Percentiles rank a stretch among this genome's conserved stretches.
Conservation (phyloP, 2,329 filamentous ascomycete genomes). For the Penicillium sp. region DNA sequence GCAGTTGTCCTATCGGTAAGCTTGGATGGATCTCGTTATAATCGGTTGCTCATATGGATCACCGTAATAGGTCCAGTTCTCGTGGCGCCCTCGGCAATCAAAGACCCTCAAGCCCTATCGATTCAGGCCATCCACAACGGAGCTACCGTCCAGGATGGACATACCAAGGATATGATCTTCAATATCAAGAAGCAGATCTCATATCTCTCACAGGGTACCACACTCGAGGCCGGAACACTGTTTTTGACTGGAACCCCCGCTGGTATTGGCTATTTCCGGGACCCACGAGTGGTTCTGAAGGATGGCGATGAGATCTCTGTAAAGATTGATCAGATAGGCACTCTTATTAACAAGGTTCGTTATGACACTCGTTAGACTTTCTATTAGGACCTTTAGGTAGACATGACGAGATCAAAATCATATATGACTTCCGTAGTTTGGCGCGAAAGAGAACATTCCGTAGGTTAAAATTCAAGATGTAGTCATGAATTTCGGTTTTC, state of each 20-base stretch:
- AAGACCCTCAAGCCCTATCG: not conserved
- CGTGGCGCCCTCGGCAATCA: not conserved
- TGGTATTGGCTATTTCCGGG: slow-evolving; percentile 27
- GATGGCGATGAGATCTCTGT: slow-evolving; percentile 4
- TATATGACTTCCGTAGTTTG: too few relatives aligned
- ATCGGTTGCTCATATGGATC: not conserved
- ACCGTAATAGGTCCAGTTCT: not conserved
- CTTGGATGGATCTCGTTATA: not conserved
- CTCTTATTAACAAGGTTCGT: slow-evolving; percentile 3
- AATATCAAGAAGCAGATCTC: slow-evolving; percentile 38
- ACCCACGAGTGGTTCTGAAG: not conserved
- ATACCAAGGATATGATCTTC: slow-evolving; percentile 44
- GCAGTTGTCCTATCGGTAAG: slow-evolving; percentile 28
- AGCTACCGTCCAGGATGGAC: slow-evolving; percentile 40
- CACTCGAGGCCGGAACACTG: slow-evolving; percentile 25
- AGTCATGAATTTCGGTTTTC: not conserved
- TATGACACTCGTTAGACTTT: slow-evolving; percentile 1
- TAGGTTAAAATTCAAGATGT: not conserved
- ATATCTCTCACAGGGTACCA: slow-evolving; percentile 40
- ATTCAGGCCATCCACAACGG: slow-evolving; percentile 45
- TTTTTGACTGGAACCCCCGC: slow-evolving; percentile 29
- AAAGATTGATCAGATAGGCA: slow-evolving; percentile 2
- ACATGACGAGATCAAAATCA: not conserved
- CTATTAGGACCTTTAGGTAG: not conserved
- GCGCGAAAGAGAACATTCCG: too few relatives aligned